Conservation (phyloP, 352 stramenopile species). For the Phytophthora meadii region DNA sequence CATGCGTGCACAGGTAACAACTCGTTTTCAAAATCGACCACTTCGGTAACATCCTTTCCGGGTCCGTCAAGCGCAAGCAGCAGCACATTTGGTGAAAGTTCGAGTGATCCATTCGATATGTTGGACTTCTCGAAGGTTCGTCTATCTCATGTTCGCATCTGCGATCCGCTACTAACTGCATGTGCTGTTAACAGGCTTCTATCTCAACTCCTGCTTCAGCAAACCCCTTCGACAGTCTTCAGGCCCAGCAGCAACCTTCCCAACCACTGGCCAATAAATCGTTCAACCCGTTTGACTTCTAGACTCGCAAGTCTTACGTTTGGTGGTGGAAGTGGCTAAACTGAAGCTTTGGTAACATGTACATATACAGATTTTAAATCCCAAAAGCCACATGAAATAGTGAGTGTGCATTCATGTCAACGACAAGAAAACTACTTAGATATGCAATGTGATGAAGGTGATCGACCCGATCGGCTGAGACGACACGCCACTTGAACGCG, state of each 20-base stretch:
- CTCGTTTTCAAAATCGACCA: conserved; percentile 9
- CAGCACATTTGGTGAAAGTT: conserved; percentile 11
- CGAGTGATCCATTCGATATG: conserved; percentile 47
- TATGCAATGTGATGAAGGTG: conserved; percentile 42
- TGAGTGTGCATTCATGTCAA: conserved; percentile 8
- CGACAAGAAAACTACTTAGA: conserved; percentile 25
- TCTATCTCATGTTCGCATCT: neutral
- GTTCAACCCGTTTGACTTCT: conserved; percentile 68
- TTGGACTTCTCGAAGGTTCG: conserved; percentile 50
- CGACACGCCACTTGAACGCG: conserved; percentile 6
- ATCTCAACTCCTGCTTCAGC: conserved; percentile 26
- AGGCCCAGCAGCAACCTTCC: conserved; percentile 11
- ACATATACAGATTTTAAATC: conserved; percentile 12
- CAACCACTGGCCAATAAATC: conserved; percentile 33
- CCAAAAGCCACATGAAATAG: conserved; percentile 1
- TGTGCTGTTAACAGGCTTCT: conserved; percentile 21
- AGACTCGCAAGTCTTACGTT: conserved; percentile 8
- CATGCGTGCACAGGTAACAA: conserved; percentile 19
- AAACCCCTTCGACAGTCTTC: conserved; percentile 47
- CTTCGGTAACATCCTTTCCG: conserved; percentile 5
- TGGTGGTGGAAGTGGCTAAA: neutral
- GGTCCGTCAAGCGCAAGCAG: conserved; percentile 17
- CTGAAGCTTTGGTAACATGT: conserved; percentile 14
- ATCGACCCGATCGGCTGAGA: conserved; percentile 25
- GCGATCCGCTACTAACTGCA: neutral